These are phyloP conservation scores for Rosa persica DNA, from an alignment of 306 rosid species.

Conservation along the genomic window DNA sequence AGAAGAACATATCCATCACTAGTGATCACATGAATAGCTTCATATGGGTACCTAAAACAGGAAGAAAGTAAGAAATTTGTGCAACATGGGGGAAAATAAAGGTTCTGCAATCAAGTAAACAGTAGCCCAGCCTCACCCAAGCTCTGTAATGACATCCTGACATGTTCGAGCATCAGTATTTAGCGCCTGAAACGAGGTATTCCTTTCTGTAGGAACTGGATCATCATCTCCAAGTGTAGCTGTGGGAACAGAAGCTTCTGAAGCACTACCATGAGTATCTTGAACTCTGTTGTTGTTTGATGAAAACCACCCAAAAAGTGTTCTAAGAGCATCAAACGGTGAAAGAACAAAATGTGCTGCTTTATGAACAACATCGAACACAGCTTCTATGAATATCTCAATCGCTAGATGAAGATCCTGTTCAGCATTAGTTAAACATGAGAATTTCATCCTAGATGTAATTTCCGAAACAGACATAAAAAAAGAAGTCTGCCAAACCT, in stretches of 20 bases:
- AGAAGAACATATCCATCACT: conserved; percentile 90
- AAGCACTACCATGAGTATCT: conserved; percentile 26
- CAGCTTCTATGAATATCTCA: conserved; percentile 77
- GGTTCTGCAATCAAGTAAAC: conserved; percentile 14
- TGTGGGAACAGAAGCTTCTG: conserved; percentile 36
- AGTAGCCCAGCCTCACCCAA: conserved; percentile 55
- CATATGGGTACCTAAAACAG: conserved; percentile 74
- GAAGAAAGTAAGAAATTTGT: conserved; percentile 19
- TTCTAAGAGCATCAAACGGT: conserved; percentile 57
- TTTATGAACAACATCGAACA: conserved; percentile 70
- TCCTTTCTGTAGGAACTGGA: conserved; percentile 46
- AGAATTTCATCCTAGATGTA: not conserved
- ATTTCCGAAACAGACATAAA: not conserved
- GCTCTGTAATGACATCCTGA: conserved; percentile 92
- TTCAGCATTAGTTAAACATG: conserved; percentile 21
- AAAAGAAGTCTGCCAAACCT: conserved; percentile 42
- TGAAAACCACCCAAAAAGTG: conserved; percentile 38
- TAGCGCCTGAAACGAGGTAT: conserved; percentile 48
- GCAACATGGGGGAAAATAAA: conserved; percentile 4
- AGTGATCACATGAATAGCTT: conserved; percentile 83
- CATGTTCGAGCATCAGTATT: conserved; percentile 95
- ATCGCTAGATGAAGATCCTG: conserved; percentile 91
- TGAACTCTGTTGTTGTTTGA: conserved; percentile 27
- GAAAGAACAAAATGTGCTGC: conserved; percentile 74
- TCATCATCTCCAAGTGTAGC: conserved; percentile 56